These are phyloP conservation scores for Lanmaoa rubissima DNA, from an alignment of 768 basidiomycete genomes.

Conservation along the genomic window DNA sequence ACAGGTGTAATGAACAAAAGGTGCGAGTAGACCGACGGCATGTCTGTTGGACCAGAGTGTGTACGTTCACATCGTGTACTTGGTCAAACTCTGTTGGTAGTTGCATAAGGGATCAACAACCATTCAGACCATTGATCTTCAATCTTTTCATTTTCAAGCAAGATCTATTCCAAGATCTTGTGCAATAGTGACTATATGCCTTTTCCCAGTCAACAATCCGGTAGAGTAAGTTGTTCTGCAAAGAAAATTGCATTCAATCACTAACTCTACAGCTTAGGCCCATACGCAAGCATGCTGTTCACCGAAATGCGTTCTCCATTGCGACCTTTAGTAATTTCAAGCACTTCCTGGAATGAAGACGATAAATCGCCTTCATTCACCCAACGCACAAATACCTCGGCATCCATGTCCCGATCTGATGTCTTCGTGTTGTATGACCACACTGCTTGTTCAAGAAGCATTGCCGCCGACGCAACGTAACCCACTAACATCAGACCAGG, in stretches of 20 bases:
- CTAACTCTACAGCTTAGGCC: conserved; percentile 16
- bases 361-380: conserved; percentile 38
- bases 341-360: conserved; percentile 26
- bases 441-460: conserved; percentile 66
- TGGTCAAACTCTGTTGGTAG: no score
- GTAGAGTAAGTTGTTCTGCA: conserved; percentile 39
- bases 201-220: background rate
- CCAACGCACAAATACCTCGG: conserved; percentile 56
- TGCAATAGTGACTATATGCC: no score
- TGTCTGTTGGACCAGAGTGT: conserved; percentile 20
- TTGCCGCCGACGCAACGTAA: conserved; percentile 49
- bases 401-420: conserved; percentile 41
- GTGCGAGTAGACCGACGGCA: conserved; percentile 63
- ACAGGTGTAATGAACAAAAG: no score
- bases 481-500: conserved; percentile 60
- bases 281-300: conserved; percentile 19
- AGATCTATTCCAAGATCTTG: background rate
- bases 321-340: background rate
- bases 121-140: background rate
- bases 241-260: background rate
- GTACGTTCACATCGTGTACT: no score
- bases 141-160: background rate
- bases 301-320: conserved; percentile 7
- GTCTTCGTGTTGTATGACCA: conserved; percentile 45
- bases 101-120: no score